Evolutionary conservation across 768 basidiomycete species (phyloP).

Genomic region (Pseudohyphozyma bogoriensis): DNA sequence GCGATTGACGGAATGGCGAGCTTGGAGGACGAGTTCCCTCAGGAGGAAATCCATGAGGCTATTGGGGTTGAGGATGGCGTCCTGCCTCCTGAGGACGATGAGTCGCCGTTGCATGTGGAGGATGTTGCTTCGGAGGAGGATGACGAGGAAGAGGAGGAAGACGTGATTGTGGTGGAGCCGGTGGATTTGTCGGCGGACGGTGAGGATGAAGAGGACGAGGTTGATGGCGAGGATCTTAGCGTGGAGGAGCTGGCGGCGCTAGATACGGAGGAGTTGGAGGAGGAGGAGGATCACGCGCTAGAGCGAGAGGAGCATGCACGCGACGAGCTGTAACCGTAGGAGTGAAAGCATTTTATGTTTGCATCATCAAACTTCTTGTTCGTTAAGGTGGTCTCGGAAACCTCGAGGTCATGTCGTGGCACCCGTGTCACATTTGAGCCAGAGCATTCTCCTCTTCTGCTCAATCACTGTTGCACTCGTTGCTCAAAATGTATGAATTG

Average conservation of each 20-base stretch:
- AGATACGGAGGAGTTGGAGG: background rate
- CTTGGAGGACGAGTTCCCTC: background rate
- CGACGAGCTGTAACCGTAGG: conserved; percentile 2
- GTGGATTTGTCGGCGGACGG: background rate
- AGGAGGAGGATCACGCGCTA: background rate
- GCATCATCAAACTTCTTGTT: too few relatives aligned
- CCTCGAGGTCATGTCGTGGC: too few relatives aligned
- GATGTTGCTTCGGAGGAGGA: background rate
- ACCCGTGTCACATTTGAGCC: too few relatives aligned
- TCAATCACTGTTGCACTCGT: too few relatives aligned
- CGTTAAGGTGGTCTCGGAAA: too few relatives aligned
- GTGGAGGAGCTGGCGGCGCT: too few relatives aligned
- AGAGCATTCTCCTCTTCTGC: too few relatives aligned
- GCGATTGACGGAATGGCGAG: background rate
- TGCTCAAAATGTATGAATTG: too few relatives aligned
- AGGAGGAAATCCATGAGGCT: background rate
- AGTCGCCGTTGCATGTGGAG: background rate
- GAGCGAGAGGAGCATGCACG: background rate
- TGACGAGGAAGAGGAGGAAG: background rate
- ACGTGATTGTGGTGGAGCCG: background rate
- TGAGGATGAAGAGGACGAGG: background rate
- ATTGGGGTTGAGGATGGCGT: background rate
- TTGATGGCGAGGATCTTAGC: background rate
- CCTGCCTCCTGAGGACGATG: background rate
- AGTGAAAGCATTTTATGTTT: too few relatives aligned